These are phyloP conservation scores for Sanguinoderma infundibulare DNA, from an alignment of 1,284 basidiomycete genomes.

Conservation along the genomic window DNA sequence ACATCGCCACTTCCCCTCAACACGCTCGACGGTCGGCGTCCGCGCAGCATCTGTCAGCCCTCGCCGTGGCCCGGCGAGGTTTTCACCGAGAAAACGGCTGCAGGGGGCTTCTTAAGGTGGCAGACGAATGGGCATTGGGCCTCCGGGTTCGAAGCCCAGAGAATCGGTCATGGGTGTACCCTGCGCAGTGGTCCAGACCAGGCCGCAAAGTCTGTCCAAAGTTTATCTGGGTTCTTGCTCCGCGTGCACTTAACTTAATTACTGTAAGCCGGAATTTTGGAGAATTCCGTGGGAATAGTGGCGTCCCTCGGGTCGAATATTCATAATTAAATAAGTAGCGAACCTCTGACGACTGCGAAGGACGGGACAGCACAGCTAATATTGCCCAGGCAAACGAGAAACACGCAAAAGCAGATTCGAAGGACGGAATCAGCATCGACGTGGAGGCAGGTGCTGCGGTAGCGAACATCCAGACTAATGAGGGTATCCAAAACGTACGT, in stretches of 20 bases:
- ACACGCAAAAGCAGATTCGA: neutral
- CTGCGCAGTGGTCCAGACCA: neutral
- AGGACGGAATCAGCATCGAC: neutral
- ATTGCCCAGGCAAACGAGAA: neutral
- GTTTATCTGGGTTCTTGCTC: neutral
- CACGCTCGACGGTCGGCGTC: neutral
- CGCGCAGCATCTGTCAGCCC: neutral
- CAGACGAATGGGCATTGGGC: neutral
- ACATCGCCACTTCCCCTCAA: neutral
- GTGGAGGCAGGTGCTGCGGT: constrained; percentile 7
- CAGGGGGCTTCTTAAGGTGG: neutral
- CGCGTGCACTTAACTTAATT: neutral
- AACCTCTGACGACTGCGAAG: neutral
- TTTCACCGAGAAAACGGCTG: constrained; percentile 8
- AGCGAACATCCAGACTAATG: constrained; percentile 24
- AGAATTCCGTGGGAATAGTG: too few relatives aligned
- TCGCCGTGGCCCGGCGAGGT: neutral
- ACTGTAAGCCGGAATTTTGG: too few relatives aligned
- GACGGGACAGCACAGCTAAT: neutral
- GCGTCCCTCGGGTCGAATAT: too few relatives aligned
- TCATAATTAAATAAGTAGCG: too few relatives aligned
- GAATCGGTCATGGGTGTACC: neutral
- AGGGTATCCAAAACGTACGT: constrained; percentile 24
- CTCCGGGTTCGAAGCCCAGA: too few relatives aligned
- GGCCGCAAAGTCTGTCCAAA: constrained; percentile 10